phyloP scores from a whole-genome alignment of 768 basidiomycete genomes.

The Myochromella boudieri region DNA sequence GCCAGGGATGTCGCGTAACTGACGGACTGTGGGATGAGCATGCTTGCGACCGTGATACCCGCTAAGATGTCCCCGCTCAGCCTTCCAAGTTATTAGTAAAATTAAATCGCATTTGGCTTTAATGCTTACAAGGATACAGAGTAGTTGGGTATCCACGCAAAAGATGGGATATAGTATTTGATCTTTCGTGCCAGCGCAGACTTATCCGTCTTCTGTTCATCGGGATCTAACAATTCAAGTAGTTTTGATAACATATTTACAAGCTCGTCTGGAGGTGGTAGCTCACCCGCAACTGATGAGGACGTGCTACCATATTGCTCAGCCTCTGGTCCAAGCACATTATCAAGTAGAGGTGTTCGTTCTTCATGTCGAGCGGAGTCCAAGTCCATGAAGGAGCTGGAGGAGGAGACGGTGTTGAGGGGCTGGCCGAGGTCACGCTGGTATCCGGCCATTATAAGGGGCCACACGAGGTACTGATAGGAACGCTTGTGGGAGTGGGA shows the following conservation, averaged over 20 bases:
- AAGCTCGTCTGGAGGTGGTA: no score
- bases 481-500: not conserved
- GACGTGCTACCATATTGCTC: slow-evolving; percentile 27
- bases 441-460: slow-evolving; percentile 2
- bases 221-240: no score
- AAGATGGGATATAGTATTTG: slow-evolving; percentile 77
- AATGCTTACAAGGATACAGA: slow-evolving; percentile 58
- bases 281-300: slow-evolving; percentile 22
- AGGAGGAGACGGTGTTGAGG: slow-evolving; percentile 9
- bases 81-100: no score
- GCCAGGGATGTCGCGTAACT: slow-evolving; percentile 91
- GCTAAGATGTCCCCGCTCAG: slow-evolving; percentile 68
- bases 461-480: not conserved
- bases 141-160: slow-evolving; percentile 80
- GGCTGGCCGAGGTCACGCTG: slow-evolving; percentile 5
- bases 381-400: slow-evolving; percentile 20
- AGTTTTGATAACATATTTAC: no score
- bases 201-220: slow-evolving; percentile 17
- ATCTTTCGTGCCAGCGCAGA: slow-evolving; percentile 46
- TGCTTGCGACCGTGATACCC: slow-evolving; percentile 81
- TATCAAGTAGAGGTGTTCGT: slow-evolving; percentile 33
- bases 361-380: slow-evolving; percentile 23
- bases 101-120: no score
- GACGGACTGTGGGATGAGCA: slow-evolving; percentile 86
- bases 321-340: slow-evolving; percentile 17